These are phyloP conservation scores for Amyloporia xantha DNA, from an alignment of 768 basidiomycete genomes.

Conservation along the genomic window DNA sequence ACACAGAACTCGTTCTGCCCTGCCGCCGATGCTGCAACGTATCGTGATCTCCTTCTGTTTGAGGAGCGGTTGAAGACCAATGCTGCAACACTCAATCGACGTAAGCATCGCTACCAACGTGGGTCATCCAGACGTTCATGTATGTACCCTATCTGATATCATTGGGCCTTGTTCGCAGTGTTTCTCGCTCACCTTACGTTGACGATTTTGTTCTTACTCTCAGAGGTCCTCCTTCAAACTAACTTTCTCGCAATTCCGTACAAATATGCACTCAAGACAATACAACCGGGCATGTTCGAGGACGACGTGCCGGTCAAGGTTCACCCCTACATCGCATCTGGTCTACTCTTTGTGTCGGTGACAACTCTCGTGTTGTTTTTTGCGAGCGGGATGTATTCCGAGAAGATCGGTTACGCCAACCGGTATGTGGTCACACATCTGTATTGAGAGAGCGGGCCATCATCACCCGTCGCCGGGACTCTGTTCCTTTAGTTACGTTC, in stretches of 20 bases:
- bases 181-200: constrained; percentile 66
- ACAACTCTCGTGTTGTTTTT: constrained; percentile 93
- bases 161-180: constrained; percentile 37
- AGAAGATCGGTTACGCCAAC: constrained; percentile 95
- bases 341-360: constrained; percentile 78
- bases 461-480: background rate
- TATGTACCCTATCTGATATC: constrained; percentile 1
- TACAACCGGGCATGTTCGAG: constrained; percentile 48
- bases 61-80: constrained; percentile 97
- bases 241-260: constrained; percentile 64
- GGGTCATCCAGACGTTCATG: constrained; percentile 28
- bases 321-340: constrained; percentile 73
- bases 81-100: constrained; percentile 68
- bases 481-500: constrained; percentile 74
- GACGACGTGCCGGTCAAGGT: constrained; percentile 36
- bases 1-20: constrained; percentile 43
- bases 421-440: constrained; percentile 49
- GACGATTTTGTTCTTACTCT: constrained; percentile 63
- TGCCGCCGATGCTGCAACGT: constrained; percentile 70
- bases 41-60: constrained; percentile 83
- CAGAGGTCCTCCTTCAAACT: constrained; percentile 67
- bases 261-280: constrained; percentile 39
- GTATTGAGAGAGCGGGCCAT: too few species aligned
- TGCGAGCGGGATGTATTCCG: constrained; percentile 91
- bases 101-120: constrained; percentile 84